These are phyloP conservation scores for Vaccinium macrocarpon DNA, from an alignment of 148 eudicot genomes.

Conservation along the genomic window DNA sequence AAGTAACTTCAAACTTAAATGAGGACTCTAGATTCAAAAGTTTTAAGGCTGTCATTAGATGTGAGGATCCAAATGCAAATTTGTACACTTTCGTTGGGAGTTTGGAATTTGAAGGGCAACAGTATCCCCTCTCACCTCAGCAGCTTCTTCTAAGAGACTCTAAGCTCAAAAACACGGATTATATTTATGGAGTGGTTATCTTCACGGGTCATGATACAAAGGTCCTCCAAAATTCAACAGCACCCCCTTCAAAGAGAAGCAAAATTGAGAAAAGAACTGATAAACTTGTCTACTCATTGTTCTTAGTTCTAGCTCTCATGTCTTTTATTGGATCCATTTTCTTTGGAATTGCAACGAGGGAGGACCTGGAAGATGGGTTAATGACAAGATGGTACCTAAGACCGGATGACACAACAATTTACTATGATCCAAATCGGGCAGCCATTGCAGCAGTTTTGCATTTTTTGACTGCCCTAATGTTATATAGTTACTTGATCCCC, in stretches of 20 bases:
- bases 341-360: constrained; percentile 44
- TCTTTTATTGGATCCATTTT: constrained; percentile 44
- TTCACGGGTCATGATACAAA: constrained; percentile 73
- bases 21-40: constrained; percentile 39
- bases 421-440: constrained; percentile 42
- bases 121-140: constrained; percentile 44
- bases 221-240: constrained; percentile 58
- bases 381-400: constrained; percentile 67
- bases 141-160: constrained; percentile 70
- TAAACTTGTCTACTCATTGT: constrained; percentile 48
- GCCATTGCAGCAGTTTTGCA: constrained; percentile 45
- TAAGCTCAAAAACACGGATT: constrained; percentile 60
- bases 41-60: constrained; percentile 48
- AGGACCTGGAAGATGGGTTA: constrained; percentile 38
- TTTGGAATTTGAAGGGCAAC: constrained; percentile 36
- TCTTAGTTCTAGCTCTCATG: constrained; percentile 38
- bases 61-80: constrained; percentile 76
- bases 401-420: constrained; percentile 48
- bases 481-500: constrained; percentile 64
- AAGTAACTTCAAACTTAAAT: constrained; percentile 41
- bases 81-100: constrained; percentile 62
- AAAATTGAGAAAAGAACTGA: constrained; percentile 59
- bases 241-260: constrained; percentile 75
- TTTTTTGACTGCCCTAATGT: constrained; percentile 52
- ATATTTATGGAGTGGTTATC: constrained; percentile 58